These are phyloP conservation scores for Sporobolus alterniflorus DNA, from an alignment of 202 grass and related monocot genomes.

Conservation along the genomic window DNA sequence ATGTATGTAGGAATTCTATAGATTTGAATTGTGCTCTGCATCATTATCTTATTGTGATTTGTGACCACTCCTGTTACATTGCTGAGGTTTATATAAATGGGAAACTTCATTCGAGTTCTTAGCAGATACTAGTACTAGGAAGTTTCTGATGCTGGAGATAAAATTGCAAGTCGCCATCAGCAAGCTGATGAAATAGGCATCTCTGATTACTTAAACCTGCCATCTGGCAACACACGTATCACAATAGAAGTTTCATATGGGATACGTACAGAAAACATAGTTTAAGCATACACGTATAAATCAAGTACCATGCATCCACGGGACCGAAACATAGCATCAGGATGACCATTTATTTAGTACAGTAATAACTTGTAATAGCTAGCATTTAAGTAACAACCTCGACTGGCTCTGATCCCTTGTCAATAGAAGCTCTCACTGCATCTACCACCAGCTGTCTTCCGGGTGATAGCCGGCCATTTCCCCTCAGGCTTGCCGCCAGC, in stretches of 20 bases:
- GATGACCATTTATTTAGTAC: background rate
- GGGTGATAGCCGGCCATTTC: conserved; percentile 72
- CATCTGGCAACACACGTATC: background rate
- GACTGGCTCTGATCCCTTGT: conserved; percentile 56
- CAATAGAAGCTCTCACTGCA: conserved; percentile 79
- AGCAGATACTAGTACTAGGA: no score
- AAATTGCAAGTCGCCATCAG: background rate
- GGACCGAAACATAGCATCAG: background rate
- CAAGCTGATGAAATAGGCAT: background rate
- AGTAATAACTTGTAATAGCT: no score
- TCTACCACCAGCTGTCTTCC: conserved; percentile 87
- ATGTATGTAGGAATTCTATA: no score
- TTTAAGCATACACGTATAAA: background rate
- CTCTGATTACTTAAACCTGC: background rate
- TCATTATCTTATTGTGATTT: no score
- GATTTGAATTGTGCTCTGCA: no score
- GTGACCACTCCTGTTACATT: no score
- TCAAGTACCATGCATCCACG: background rate
- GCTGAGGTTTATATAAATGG: no score
- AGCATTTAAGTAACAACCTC: conserved; percentile 57
- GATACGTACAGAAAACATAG: background rate
- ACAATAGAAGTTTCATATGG: background rate
- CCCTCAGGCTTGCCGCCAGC: conserved; percentile 49
- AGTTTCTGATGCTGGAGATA: no score
- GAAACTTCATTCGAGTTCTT: no score